These are phyloP conservation scores for Patellifolia procumbens DNA, from an alignment of 179 eudicot species.

Conservation along the genomic window DNA sequence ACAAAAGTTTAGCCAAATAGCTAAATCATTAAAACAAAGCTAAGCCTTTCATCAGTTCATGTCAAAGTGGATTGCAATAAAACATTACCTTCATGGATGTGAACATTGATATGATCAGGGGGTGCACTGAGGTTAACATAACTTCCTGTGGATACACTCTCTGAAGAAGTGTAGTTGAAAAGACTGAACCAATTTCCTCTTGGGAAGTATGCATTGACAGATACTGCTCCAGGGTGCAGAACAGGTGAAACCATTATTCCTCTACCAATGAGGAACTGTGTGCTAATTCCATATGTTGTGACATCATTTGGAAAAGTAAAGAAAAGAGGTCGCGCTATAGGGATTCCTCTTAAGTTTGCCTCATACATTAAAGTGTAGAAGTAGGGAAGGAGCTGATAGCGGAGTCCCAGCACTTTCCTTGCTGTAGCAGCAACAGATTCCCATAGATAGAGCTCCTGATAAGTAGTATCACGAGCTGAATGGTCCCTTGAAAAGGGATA, in stretches of 20 bases:
- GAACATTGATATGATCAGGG: constrained; percentile 63
- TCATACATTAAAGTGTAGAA: constrained; percentile 71
- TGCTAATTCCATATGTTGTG: constrained; percentile 52
- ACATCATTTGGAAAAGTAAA: constrained; percentile 70
- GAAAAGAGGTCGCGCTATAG: constrained; percentile 82
- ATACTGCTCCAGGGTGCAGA: constrained; percentile 41
- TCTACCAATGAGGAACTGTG: constrained; percentile 74
- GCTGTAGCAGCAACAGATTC: constrained; percentile 69
- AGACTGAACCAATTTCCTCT: constrained; percentile 80
- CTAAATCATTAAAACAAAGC: too few relatives aligned
- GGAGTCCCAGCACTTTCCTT: constrained; percentile 70
- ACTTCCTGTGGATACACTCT: constrained; percentile 44
- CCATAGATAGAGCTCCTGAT: constrained; percentile 82
- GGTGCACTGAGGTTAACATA: constrained; percentile 55
- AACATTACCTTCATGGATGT: constrained; percentile 54
- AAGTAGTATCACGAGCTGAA: constrained; percentile 30
- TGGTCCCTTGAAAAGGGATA: constrained; percentile 87
- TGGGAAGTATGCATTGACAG: constrained; percentile 71
- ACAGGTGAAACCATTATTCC: constrained; percentile 83
- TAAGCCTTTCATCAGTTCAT: background rate
- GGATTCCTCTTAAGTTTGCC: constrained; percentile 64
- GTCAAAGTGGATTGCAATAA: background rate
- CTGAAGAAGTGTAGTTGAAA: constrained; percentile 53
- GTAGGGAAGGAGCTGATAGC: constrained; percentile 75
- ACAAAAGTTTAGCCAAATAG: too few relatives aligned